Percentiles rank a stretch among this genome's conserved stretches.
Conservation (phyloP, 805 yeast species). For the Debaryomyces castellii region DNA sequence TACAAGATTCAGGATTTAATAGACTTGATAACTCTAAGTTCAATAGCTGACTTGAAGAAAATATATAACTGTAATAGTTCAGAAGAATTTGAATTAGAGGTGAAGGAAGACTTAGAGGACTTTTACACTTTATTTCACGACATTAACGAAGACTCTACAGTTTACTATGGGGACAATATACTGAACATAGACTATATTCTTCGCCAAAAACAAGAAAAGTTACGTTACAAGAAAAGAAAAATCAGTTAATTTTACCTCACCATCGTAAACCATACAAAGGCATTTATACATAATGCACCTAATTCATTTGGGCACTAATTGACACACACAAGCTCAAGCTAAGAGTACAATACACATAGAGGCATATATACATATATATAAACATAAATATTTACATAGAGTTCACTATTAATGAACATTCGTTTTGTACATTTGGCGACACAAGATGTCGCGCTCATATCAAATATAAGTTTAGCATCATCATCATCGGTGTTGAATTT, state of each 20-base stretch:
- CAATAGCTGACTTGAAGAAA: constrained; percentile 11
- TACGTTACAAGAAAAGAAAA: background rate
- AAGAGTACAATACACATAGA: too few relatives aligned
- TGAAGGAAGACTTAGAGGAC: constrained; percentile 18
- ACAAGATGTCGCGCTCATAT: background rate
- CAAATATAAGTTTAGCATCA: background rate
- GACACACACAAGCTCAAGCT: too few relatives aligned
- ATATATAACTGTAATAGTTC: constrained; percentile 4
- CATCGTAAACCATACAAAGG: too few relatives aligned
- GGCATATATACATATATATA: too few relatives aligned
- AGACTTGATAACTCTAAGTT: constrained; percentile 5
- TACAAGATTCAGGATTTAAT: constrained; percentile 20
- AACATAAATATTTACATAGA: too few relatives aligned
- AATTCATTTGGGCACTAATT: too few relatives aligned
- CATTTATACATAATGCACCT: too few relatives aligned
- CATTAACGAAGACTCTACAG: constrained; percentile 19
- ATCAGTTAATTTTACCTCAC: background rate
- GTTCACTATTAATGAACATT: background rate
- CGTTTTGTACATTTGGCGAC: background rate
- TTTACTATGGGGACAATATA: constrained; percentile 20
- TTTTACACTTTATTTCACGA: constrained; percentile 27
- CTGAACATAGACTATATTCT: constrained; percentile 4
- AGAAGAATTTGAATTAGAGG: constrained; percentile 9
- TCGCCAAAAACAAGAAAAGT: background rate
- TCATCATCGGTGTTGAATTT: background rate